Evolutionary conservation across 495 filamentous ascomycete genomes (phyloP), one percentile per base, ranked within the genome.

Genomic region (Aspergillus homomorphus): DNA sequence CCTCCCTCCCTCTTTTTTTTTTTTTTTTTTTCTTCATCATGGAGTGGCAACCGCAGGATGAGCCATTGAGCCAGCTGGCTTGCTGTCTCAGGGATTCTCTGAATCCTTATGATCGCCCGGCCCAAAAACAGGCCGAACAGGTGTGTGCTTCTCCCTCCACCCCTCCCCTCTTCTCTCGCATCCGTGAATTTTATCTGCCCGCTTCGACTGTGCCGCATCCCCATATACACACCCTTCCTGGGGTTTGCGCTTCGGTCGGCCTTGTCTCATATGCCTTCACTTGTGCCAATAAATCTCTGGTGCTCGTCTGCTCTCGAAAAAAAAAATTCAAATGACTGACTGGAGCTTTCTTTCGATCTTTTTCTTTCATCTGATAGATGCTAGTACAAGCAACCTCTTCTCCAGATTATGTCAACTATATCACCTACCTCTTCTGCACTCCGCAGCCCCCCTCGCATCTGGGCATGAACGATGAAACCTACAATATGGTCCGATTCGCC

Each of bases 341-440:
- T 43, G 45, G 46, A 53, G 56, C 51, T 46, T 42, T 44, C 50
- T 28, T 50, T 51, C 58, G 50, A 51, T 46, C 41, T 46, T 56
- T 4, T 21, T 54, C 43, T 53, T 22, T 41, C 42, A n/a, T 23
- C 41, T 26, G 58, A 54, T 68, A 98, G 94, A 95, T 98, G 91
- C 89, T 99, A 64, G 80, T 85, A 54, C 89, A 95, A 79, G 94
- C 95, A 38, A 93, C 92, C 69, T 77, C 84, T 15, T 95, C 87
- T 16, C 93, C 93, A 9, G 93, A 97, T 71, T 91, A 97, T 79
- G 90, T 93, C 74, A 97, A 97, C 73, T 99, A 99, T 70, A 84
- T 99, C 49, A 88, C 90, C 51, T 97, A 91, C 68, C 82, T 99
- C 19, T 89, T 95, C 70, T 89, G 87, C 50, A 90, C 85, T 53